phyloP scores from a whole-genome alignment of 805 yeast species.

The Alloascoidea africana region DNA sequence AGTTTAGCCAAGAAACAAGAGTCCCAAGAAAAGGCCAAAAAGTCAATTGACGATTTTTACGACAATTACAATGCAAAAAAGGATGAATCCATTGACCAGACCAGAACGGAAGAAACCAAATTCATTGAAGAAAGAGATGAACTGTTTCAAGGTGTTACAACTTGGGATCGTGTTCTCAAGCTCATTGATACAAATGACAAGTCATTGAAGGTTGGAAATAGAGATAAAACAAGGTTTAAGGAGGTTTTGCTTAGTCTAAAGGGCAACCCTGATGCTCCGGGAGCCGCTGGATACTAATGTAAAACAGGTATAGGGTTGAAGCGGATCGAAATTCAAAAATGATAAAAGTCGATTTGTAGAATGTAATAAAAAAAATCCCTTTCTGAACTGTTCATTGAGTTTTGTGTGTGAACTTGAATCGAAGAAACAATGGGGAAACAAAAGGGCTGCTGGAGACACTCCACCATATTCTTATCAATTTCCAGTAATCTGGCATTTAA shows the following conservation, averaged over 20 bases:
- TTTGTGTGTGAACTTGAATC: too few species aligned
- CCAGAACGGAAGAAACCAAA: slow-evolving; percentile 51
- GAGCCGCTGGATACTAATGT: slow-evolving; percentile 46
- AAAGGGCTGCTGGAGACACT: too few species aligned
- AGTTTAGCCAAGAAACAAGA: slow-evolving; percentile 48
- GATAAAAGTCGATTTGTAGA: too few species aligned
- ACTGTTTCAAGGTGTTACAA: slow-evolving; percentile 24
- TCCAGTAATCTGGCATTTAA: too few species aligned
- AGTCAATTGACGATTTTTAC: slow-evolving; percentile 81
- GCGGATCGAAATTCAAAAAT: too few species aligned
- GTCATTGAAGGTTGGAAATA: slow-evolving; percentile 29
- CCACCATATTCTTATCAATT: too few species aligned
- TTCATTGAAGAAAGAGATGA: slow-evolving; percentile 64
- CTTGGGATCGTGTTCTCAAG: slow-evolving; percentile 47
- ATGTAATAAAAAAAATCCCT: too few species aligned
- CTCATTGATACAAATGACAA: slow-evolving; percentile 28
- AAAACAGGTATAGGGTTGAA: too few species aligned
- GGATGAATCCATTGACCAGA: slow-evolving; percentile 49
- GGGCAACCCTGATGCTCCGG: slow-evolving; percentile 62
- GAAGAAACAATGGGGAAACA: too few species aligned
- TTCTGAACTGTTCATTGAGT: too few species aligned
- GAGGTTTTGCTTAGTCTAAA: slow-evolving; percentile 48
- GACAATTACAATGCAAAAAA: slow-evolving; percentile 79
- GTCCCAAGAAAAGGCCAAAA: slow-evolving; percentile 60
- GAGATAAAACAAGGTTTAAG: slow-evolving; percentile 60